Conservation (phyloP, 2,329 filamentous ascomycete genomes). For the Cladosporium sphaerospermum region DNA sequence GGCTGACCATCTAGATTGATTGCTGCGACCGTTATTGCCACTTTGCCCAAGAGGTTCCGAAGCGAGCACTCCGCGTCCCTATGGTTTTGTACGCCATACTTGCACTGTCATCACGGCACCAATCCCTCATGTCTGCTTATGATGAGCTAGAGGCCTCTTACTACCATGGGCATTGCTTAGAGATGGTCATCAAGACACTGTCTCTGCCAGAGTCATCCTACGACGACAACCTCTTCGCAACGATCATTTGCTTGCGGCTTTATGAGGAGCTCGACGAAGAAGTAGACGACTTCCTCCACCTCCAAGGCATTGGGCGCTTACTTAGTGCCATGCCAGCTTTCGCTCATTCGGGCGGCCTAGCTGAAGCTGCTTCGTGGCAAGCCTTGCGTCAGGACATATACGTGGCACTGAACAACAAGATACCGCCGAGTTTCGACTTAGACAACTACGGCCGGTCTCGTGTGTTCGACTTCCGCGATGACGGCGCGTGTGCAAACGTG, state of each 20-base stretch:
- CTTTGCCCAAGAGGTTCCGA: constrained; percentile 29
- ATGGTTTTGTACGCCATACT: constrained; percentile 30
- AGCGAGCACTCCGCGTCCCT: constrained; percentile 26
- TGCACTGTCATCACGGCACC: constrained; percentile 31
- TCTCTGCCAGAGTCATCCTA: constrained; percentile 22
- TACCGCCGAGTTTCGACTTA: constrained; percentile 34
- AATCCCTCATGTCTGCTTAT: constrained; percentile 22
- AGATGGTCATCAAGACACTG: constrained; percentile 31
- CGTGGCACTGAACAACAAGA: constrained; percentile 32
- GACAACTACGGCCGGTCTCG: constrained; percentile 35
- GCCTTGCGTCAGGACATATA: constrained; percentile 39
- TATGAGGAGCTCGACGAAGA: constrained; percentile 30
- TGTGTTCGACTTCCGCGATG: constrained; percentile 33
- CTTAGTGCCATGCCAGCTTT: constrained; percentile 36
- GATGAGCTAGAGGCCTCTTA: constrained; percentile 26
- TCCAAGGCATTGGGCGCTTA: constrained; percentile 34
- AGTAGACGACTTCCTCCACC: constrained; percentile 32
- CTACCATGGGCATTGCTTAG: constrained; percentile 31
- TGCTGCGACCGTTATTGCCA: constrained; percentile 29
- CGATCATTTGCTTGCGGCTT: constrained; percentile 31
- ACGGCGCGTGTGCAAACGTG: constrained; percentile 34
- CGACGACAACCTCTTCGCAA: constrained; percentile 29
- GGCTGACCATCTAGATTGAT: constrained; percentile 19
- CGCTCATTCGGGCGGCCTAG: constrained; percentile 35
- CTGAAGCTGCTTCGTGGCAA: constrained; percentile 39